Conservation (phyloP, 164 flowering plant genomes). For the Vitis vinifera region ASM3070453v1 NC_081805.1:23949501-23950000, state of each 20-base stretch:
- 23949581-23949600: conserved; percentile 23
- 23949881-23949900: too few relatives aligned
- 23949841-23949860: neutral
- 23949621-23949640: conserved; percentile 18
- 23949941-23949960: too few relatives aligned
- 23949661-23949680: conserved; percentile 19
- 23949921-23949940: too few relatives aligned
- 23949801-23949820: neutral
- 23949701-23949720: neutral
- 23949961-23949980: too few relatives aligned
- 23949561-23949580: conserved; percentile 37
- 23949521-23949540: conserved; percentile 27
- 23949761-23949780: neutral
- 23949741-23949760: too few relatives aligned
- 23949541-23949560: conserved; percentile 35
- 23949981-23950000: accelerated
- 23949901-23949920: too few relatives aligned
- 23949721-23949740: conserved; percentile 7
- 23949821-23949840: neutral
- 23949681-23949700: conserved; percentile 8
- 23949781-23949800: neutral
- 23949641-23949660: conserved; percentile 60
- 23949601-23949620: conserved; percentile 12
- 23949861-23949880: too few relatives aligned
- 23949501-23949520: conserved; percentile 23